Percentiles rank a stretch among this genome's conserved stretches.
Conservation (phyloP, 2,329 filamentous ascomycete genomes). For the Hypocreales sp. region DNA sequence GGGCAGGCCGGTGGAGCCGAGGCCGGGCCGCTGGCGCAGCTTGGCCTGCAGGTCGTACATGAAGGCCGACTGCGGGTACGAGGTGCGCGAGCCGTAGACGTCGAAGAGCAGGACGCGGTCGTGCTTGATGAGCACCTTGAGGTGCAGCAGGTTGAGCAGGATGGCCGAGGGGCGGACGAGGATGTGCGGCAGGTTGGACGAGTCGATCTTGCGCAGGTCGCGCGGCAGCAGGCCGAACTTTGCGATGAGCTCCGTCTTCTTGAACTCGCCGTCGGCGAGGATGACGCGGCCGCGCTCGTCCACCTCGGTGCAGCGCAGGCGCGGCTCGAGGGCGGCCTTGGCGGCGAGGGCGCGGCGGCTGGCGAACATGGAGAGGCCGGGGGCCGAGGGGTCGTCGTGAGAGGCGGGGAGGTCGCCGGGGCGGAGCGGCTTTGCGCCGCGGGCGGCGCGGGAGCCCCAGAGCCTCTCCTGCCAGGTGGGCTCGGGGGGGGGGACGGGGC, state of each 20-base stretch:
- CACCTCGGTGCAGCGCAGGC: constrained; percentile 86
- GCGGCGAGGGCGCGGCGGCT: constrained; percentile 53
- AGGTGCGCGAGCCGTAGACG: constrained; percentile 85
- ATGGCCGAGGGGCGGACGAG: constrained; percentile 87
- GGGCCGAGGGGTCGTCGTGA: constrained; percentile 43
- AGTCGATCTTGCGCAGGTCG: constrained; percentile 95
- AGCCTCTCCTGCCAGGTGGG: constrained; percentile 32
- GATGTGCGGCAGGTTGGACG: constrained; percentile 87
- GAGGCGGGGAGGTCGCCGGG: constrained; percentile 43
- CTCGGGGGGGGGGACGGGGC: constrained; percentile 8
- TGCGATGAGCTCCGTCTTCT: constrained; percentile 92
- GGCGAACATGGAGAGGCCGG: constrained; percentile 43
- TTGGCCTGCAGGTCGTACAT: constrained; percentile 96
- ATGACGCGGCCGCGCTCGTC: constrained; percentile 87
- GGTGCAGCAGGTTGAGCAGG: constrained; percentile 87
- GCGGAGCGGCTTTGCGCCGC: constrained; percentile 26
- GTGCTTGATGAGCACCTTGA: constrained; percentile 88
- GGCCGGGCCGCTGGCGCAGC: constrained; percentile 55
- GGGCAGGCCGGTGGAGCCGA: constrained; percentile 51
- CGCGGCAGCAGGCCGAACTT: constrained; percentile 92
- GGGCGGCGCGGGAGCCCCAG: constrained; percentile 25
- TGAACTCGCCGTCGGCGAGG: constrained; percentile 87
- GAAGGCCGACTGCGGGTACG: constrained; percentile 89
- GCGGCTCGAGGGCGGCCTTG: constrained; percentile 70
- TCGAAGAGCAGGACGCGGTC: constrained; percentile 93